phyloP scores from a whole-genome alignment of 1,139 yeast species.

The Hyphopichia burtonii region DNA sequence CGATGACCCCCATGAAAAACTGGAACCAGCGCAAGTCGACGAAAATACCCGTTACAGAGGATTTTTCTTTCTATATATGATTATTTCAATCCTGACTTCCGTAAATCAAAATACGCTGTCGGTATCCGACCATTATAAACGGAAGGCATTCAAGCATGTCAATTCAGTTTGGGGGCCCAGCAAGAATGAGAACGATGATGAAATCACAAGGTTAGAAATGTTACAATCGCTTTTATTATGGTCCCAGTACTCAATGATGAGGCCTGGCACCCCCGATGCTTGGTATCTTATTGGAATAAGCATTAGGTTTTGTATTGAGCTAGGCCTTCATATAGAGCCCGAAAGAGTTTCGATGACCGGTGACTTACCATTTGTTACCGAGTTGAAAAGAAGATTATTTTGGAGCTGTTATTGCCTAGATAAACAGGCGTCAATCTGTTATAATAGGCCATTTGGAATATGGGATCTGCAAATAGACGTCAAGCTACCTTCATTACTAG shows the following conservation, averaged over 20 bases:
- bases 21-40: neutral
- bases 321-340: constrained; percentile 18
- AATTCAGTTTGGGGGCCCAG: constrained; percentile 9
- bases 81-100: constrained; percentile 12
- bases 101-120: constrained; percentile 9
- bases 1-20: neutral
- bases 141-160: constrained; percentile 7
- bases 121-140: constrained; percentile 7
- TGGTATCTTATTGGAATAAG: constrained; percentile 21
- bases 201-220: constrained; percentile 9
- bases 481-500: constrained; percentile 5
- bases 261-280: constrained; percentile 22
- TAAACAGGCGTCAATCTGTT: constrained; percentile 17
- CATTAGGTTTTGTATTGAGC: constrained; percentile 17
- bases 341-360: neutral
- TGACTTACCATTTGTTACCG: constrained; percentile 2
- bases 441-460: constrained; percentile 15
- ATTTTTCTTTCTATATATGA: constrained; percentile 9
- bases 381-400: constrained; percentile 10
- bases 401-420: constrained; percentile 20
- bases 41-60: constrained; percentile 1
- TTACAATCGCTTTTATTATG: constrained; percentile 11
- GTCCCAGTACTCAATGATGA: constrained; percentile 11
- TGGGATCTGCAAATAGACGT: constrained; percentile 10
- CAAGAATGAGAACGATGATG: constrained; percentile 1